phyloP scores from a whole-genome alignment of 306 rosid species.

The Datisca glomerata region DNA sequence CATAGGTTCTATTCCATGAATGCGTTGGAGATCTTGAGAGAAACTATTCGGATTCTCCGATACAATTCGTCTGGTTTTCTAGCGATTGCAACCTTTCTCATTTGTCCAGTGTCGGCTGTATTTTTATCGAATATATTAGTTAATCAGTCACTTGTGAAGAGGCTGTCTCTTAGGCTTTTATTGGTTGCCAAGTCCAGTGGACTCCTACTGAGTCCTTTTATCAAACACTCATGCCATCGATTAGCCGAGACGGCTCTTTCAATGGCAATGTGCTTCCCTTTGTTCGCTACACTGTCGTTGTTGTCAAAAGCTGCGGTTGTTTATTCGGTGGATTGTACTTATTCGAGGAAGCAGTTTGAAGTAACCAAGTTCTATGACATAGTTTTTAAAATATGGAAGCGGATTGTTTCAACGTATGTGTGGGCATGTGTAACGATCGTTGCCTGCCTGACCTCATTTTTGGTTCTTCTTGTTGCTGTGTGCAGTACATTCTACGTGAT shows the following conservation, averaged over 20 bases:
- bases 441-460: slow-evolving; percentile 61
- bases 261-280: slow-evolving; percentile 50
- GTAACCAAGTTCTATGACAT: slow-evolving; percentile 39
- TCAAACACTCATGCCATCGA: slow-evolving; percentile 66
- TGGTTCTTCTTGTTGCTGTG: slow-evolving; percentile 52
- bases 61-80: slow-evolving; percentile 66
- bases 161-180: slow-evolving; percentile 50
- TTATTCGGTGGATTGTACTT: slow-evolving; percentile 75
- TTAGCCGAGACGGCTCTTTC: slow-evolving; percentile 61
- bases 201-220: slow-evolving; percentile 64
- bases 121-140: slow-evolving; percentile 55
- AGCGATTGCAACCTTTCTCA: slow-evolving; percentile 46
- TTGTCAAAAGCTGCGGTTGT: slow-evolving; percentile 74
- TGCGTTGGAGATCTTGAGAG: slow-evolving; percentile 85
- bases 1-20: slow-evolving; percentile 49
- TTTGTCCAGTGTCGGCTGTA: slow-evolving; percentile 77
- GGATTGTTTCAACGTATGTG: slow-evolving; percentile 50
- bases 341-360: slow-evolving; percentile 55
- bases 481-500: slow-evolving; percentile 51
- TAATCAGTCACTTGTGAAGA: slow-evolving; percentile 54
- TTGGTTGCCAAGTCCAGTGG: slow-evolving; percentile 76
- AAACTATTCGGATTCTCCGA: slow-evolving; percentile 72
- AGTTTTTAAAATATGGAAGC: slow-evolving; percentile 59
- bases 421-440: slow-evolving; percentile 55
- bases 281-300: slow-evolving; percentile 52